Evolutionary conservation across 2,329 filamentous ascomycete species (phyloP).

Genomic region (Ceratocystis lukuohia): DNA sequence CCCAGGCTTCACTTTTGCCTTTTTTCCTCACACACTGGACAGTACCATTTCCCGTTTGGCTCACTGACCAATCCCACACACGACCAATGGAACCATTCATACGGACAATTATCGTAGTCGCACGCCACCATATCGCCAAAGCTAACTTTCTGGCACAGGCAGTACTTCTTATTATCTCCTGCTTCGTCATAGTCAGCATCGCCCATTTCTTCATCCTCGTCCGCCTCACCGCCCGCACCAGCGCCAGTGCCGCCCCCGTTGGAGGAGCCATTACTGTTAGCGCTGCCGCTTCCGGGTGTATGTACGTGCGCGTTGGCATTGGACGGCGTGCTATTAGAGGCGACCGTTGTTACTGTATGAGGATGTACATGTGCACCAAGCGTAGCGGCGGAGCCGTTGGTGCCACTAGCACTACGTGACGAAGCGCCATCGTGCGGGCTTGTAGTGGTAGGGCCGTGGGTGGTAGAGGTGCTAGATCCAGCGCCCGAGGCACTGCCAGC

Average conservation of each 20-base stretch:
- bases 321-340: conserved; percentile 16
- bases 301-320: too few species aligned
- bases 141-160: conserved; percentile 68
- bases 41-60: conserved; percentile 55
- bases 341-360: not conserved
- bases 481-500: conserved; percentile 27
- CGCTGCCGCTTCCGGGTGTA: not conserved
- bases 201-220: conserved; percentile 43
- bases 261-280: not conserved
- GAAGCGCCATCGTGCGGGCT: not conserved
- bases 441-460: conserved; percentile 25
- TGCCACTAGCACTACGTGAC: not conserved
- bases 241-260: conserved; percentile 19
- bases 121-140: conserved; percentile 84
- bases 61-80: conserved; percentile 57
- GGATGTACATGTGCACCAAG: not conserved
- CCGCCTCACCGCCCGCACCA: conserved; percentile 29
- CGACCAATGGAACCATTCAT: conserved; percentile 80
- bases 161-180: conserved; percentile 69
- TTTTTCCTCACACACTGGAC: conserved; percentile 46
- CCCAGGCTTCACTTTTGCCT: conserved; percentile 29
- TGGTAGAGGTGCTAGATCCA: conserved; percentile 14
- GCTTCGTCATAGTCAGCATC: conserved; percentile 55
- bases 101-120: conserved; percentile 68
- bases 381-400: not conserved